Conservation (phyloP, 2,329 filamentous ascomycete genomes). For the Zymoseptoria tritici region DNA sequence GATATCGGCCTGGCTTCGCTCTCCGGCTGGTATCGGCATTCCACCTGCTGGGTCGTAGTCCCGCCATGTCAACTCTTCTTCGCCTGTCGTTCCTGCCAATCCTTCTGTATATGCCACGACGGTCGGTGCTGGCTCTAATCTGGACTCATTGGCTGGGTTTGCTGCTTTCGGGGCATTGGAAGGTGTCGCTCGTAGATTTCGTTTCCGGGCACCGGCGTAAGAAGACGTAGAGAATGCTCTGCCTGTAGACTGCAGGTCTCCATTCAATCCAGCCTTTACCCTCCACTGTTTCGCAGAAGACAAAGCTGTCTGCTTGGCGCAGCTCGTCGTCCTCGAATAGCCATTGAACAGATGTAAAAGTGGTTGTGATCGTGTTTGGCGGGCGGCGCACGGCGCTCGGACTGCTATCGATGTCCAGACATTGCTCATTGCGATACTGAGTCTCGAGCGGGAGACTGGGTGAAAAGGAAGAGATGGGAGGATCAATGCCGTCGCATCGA, state of each 20-base stretch:
- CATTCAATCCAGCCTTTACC: neutral
- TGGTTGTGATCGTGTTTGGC: slow-evolving; percentile 14
- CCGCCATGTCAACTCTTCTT: slow-evolving; percentile 27
- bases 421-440: slow-evolving; percentile 24
- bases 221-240: slow-evolving; percentile 10
- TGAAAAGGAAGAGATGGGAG: neutral
- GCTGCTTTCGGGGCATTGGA: neutral
- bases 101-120: slow-evolving; percentile 25
- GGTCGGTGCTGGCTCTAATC: slow-evolving; percentile 19
- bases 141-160: slow-evolving; percentile 7
- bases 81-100: slow-evolving; percentile 3
- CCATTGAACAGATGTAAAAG: slow-evolving; percentile 25
- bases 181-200: neutral
- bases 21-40: slow-evolving; percentile 29
- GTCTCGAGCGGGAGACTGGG: neutral
- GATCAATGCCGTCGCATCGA: neutral
- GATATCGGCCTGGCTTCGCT: slow-evolving; percentile 23
- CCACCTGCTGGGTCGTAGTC: slow-evolving; percentile 32
- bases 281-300: slow-evolving; percentile 4
- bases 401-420: slow-evolving; percentile 27
- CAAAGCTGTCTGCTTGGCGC: slow-evolving; percentile 8
- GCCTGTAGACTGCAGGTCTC: neutral
- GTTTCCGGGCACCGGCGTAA: neutral
- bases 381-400: slow-evolving; percentile 17
- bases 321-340: slow-evolving; percentile 12